Conservation (phyloP, 2,329 filamentous ascomycete genomes). For the Cordyceps cicadae region DNA sequence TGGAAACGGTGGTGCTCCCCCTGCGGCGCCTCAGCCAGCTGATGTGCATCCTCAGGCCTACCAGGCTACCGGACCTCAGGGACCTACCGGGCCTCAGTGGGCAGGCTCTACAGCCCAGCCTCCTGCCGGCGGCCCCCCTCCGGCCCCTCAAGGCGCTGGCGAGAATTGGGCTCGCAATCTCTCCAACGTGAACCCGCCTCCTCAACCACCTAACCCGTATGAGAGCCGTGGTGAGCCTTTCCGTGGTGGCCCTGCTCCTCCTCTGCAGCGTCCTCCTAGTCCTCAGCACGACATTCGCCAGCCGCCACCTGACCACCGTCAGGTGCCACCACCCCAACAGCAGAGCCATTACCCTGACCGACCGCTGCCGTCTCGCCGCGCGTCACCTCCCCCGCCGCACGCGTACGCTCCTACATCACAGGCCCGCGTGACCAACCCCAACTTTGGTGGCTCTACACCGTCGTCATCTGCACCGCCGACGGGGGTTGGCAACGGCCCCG, state of each 20-base stretch:
- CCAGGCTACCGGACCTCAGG: constrained; percentile 71
- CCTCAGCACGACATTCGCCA: constrained; percentile 56
- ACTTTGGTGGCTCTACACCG: constrained; percentile 48
- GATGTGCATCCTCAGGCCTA: constrained; percentile 96
- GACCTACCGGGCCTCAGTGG: constrained; percentile 84
- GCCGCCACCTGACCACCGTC: constrained; percentile 40
- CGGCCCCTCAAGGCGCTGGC: constrained; percentile 51
- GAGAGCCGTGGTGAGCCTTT: constrained; percentile 64
- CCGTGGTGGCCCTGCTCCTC: constrained; percentile 58
- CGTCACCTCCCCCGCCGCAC: constrained; percentile 29
- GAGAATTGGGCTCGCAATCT: constrained; percentile 55
- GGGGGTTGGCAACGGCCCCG: constrained; percentile 23
- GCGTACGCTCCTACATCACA: constrained; percentile 44
- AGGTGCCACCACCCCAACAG: constrained; percentile 2
- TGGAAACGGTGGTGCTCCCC: constrained; percentile 65
- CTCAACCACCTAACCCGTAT: constrained; percentile 72
- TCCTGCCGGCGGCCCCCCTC: constrained; percentile 46
- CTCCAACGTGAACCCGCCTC: constrained; percentile 69
- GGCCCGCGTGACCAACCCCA: constrained; percentile 52
- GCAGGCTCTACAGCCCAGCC: constrained; percentile 61
- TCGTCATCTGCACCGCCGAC: constrained; percentile 29
- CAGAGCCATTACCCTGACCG: constrained; percentile 8
- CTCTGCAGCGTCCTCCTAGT: constrained; percentile 64
- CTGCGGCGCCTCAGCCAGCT: constrained; percentile 77
- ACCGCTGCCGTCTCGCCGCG: constrained; percentile 16